A percentile compares a stretch with the other conserved stretches of the same genome.
These are phyloP conservation scores for Rhizophagus clarus DNA, from an alignment of 192 early-diverging fungal genomes.

Conservation along the genomic window DNA sequence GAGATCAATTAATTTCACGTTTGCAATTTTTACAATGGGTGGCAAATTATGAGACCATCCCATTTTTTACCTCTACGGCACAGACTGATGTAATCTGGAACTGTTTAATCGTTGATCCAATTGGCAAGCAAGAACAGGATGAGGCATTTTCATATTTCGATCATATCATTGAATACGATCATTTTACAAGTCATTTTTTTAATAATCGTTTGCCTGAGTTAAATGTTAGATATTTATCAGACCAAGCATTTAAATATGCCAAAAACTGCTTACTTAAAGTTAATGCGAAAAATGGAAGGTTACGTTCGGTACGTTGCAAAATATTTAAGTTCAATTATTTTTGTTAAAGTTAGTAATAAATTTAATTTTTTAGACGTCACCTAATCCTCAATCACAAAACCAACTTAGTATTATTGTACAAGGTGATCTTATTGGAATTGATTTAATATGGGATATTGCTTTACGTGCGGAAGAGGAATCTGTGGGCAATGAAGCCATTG, in stretches of 20 bases:
- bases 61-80: slow-evolving; percentile 39
- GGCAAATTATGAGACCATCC: slow-evolving; percentile 33
- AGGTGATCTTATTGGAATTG: slow-evolving; percentile 43
- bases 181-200: slow-evolving; percentile 45
- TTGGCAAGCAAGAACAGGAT: slow-evolving; percentile 44
- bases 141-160: slow-evolving; percentile 47
- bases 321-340: not conserved
- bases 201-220: slow-evolving; percentile 38
- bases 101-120: slow-evolving; percentile 47
- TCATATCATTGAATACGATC: slow-evolving; percentile 35
- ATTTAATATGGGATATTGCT: slow-evolving; percentile 51
- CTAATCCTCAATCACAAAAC: slow-evolving; percentile 16
- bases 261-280: slow-evolving; percentile 44
- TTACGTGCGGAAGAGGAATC: slow-evolving; percentile 36
- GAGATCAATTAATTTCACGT: slow-evolving; percentile 28
- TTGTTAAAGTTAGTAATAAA: not conserved
- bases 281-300: slow-evolving; percentile 37
- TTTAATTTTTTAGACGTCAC: not conserved
- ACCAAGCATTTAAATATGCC: slow-evolving; percentile 42
- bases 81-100: slow-evolving; percentile 48
- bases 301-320: slow-evolving; percentile 35
- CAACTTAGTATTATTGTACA: slow-evolving; percentile 29
- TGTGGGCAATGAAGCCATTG: slow-evolving; percentile 43
- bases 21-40: slow-evolving; percentile 43
- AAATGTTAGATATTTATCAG: slow-evolving; percentile 41